A percentile compares a stretch with the other conserved stretches of the same genome.
phyloP scores from a whole-genome alignment of 2,329 filamentous ascomycete genomes.

The Talaromyces amestolkiae region DNA sequence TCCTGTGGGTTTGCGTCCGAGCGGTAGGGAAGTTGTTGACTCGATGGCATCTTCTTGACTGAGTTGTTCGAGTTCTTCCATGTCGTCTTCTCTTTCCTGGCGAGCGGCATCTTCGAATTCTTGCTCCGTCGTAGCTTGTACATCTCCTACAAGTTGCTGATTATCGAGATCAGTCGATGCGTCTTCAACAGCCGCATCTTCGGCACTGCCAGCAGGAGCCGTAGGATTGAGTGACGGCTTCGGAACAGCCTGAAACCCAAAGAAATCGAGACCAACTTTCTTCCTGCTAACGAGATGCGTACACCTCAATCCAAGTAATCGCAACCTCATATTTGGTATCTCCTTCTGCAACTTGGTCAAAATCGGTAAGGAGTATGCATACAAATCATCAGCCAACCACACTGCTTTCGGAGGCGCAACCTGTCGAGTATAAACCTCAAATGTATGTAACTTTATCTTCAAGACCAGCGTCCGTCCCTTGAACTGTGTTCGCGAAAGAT shows the following conservation, averaged over 20 bases:
- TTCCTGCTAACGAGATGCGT: conserved; percentile 85
- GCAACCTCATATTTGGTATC: conserved; percentile 71
- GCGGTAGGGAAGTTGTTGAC: not conserved
- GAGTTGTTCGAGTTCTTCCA: conserved; percentile 60
- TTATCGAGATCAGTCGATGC: not conserved
- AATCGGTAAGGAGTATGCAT: conserved; percentile 77
- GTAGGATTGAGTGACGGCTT: conserved; percentile 13
- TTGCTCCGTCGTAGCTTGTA: conserved; percentile 64
- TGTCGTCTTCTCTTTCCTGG: conserved; percentile 59
- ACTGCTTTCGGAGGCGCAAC: conserved; percentile 71
- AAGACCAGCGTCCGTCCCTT: conserved; percentile 89
- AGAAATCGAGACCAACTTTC: conserved; percentile 77
- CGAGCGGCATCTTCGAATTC: conserved; percentile 62
- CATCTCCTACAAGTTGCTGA: not conserved
- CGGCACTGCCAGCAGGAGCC: not conserved
- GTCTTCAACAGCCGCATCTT: not conserved
- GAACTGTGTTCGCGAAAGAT: conserved; percentile 73
- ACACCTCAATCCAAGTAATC: conserved; percentile 84
- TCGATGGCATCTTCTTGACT: conserved; percentile 52
- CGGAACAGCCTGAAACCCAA: conserved; percentile 51
- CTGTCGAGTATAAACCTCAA: conserved; percentile 85
- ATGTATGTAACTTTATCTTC: conserved; percentile 92
- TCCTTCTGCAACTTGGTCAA: conserved; percentile 80
- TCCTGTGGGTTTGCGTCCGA: not conserved
- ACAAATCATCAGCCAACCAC: conserved; percentile 73